phyloP scores from a whole-genome alignment of 805 yeast species.

The Metschnikowia arizonensis region DNA sequence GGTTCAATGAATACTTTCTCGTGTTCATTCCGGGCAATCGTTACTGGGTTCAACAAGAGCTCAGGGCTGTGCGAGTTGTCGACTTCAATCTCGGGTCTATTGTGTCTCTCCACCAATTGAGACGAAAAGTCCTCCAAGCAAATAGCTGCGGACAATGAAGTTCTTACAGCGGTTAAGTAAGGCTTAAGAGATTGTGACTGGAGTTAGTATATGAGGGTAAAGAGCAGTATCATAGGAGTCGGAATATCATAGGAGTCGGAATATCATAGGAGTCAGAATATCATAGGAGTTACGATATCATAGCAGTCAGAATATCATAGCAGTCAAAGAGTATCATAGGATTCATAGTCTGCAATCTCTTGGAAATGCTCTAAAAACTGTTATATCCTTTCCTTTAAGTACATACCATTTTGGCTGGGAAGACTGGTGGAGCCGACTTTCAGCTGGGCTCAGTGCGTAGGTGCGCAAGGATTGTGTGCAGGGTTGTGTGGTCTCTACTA shows the following conservation, averaged over 20 bases:
- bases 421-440: background rate
- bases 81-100: conserved; percentile 93
- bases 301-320: too few species aligned
- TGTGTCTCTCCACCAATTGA: conserved; percentile 94
- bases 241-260: too few species aligned
- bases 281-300: too few species aligned
- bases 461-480: conserved; percentile 2
- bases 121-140: conserved; percentile 93
- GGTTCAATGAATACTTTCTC: conserved; percentile 92
- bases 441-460: background rate
- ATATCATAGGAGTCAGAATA: too few species aligned
- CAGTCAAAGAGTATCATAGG: too few species aligned
- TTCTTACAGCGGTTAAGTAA: conserved; percentile 87
- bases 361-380: too few species aligned
- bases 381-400: too few species aligned
- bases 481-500: background rate
- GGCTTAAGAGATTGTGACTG: conserved; percentile 97
- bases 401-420: conserved; percentile 5
- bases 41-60: conserved; percentile 82
- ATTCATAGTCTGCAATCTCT: too few species aligned
- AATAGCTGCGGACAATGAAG: conserved; percentile 88
- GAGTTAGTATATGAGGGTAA: conserved; percentile 14
- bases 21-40: conserved; percentile 87
- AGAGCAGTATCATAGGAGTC: too few species aligned
- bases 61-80: conserved; percentile 68